Base-by-base conservation (phyloP, 345 rosid genomes). In the Hypericum perforatum region DNA sequence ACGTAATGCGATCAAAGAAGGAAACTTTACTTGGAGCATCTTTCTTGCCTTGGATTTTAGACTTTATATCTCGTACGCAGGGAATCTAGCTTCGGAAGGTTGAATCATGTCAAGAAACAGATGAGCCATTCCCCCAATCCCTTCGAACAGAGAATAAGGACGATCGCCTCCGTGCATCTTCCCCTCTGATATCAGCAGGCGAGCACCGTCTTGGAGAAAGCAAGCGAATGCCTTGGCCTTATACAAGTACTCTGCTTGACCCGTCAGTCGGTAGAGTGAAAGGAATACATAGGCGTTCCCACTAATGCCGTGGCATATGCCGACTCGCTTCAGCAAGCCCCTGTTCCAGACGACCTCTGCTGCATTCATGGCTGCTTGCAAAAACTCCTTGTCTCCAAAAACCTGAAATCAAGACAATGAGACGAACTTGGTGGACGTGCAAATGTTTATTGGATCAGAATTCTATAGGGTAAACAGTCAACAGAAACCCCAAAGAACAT, bases 241-340 rank as follows among this genome's bases (percentile, higher is more conserved):
- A 47, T 77, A 61, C n/a, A 81, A 65, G 70, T 71, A 79, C 63
- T 71, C 62, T 0, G 5, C 52, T 0, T 76, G 57, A 5, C 82
- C 82, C 0, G 94, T 84, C 37, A 77, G 45, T 11, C 74, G 74
- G 61, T 70, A 73, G 7, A 81, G 81, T 37, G 85, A 65, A 39
- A 78, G 80, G 60, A 84, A 84, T 16, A 75, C 76, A 3, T 75
- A 84, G 3, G 88, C 22, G 50, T 81, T 84, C 45, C 82, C 83
- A 11, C 85, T 78, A 60, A 84, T 77, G 48, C 92, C 92, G 42
- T 84, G 92, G 49, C 92, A 84, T 42, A 84, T 60, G 29, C 88
- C 88, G 15, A 78, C 77, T 53, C 77, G 85, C 61, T 73, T 84
- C 8, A 84, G 92, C 53, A 84, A 75, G 45, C 88, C 92, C 32